Evolutionary conservation across 768 basidiomycete species (phyloP).

Genomic region (Mycena sanguinolenta): DNA sequence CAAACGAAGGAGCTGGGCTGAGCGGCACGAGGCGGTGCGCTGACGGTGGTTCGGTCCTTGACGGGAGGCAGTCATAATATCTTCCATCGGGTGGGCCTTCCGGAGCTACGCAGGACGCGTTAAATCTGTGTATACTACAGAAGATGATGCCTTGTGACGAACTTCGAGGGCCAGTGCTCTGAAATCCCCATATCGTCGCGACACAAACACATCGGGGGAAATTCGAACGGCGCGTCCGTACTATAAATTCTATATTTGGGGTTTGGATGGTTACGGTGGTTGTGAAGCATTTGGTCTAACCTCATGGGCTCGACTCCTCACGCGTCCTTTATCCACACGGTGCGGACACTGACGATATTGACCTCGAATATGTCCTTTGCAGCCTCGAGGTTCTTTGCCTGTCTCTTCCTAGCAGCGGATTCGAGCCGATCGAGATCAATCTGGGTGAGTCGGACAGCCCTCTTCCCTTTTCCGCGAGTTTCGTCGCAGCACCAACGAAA

Average conservation of each 20-base stretch:
- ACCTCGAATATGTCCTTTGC: slow-evolving; percentile 80
- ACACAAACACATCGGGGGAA: slow-evolving; percentile 87
- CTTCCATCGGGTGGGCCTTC: slow-evolving; percentile 86
- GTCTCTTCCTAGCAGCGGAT: slow-evolving; percentile 73
- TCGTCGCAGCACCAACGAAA: slow-evolving; percentile 85
- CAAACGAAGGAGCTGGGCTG: slow-evolving; percentile 42
- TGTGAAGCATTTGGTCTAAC: slow-evolving; percentile 58
- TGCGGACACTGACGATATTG: slow-evolving; percentile 90
- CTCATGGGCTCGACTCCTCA: slow-evolving; percentile 90
- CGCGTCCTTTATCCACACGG: slow-evolving; percentile 86
- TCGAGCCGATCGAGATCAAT: slow-evolving; percentile 86
- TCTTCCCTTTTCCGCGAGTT: slow-evolving; percentile 87
- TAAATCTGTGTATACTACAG: slow-evolving; percentile 25
- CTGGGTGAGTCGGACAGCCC: slow-evolving; percentile 91
- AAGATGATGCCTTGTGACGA: slow-evolving; percentile 29
- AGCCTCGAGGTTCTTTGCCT: slow-evolving; percentile 59
- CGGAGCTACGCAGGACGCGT: slow-evolving; percentile 69
- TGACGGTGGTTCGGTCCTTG: slow-evolving; percentile 87
- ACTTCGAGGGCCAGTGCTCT: slow-evolving; percentile 89
- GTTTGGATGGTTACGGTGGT: slow-evolving; percentile 25
- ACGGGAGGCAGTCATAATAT: slow-evolving; percentile 86
- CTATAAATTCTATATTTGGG: slow-evolving; percentile 83
- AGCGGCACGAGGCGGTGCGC: slow-evolving; percentile 55
- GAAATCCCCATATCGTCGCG: slow-evolving; percentile 96
- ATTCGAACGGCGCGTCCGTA: slow-evolving; percentile 84